A percentile compares a stretch with the other conserved stretches of the same genome.
These are phyloP conservation scores for Didymellaceae sp. DNA, from an alignment of 2,329 filamentous ascomycete species.

Conservation along the genomic window DNA sequence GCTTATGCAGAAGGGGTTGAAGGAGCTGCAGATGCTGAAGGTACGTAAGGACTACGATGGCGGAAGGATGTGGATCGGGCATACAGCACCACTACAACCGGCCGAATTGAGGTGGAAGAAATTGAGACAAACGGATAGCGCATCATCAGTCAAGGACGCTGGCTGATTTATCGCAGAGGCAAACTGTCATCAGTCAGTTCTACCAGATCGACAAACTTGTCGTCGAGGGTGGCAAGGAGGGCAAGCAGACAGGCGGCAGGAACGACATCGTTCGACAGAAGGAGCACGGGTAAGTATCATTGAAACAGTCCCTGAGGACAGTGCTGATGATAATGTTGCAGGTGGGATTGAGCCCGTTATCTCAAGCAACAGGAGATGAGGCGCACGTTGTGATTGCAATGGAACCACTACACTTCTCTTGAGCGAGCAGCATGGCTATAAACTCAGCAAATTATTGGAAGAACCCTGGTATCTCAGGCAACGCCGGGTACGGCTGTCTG, in stretches of 20 bases:
- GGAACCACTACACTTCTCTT: constrained; percentile 2
- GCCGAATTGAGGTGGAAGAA: no score
- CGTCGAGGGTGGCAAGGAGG: constrained; percentile 84
- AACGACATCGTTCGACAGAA: constrained; percentile 77
- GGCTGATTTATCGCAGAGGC: constrained; percentile 71
- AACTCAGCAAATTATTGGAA: background rate
- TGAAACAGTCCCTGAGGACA: background rate
- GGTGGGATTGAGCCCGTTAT: constrained; percentile 31
- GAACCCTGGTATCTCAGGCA: background rate
- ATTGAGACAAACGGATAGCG: no score
- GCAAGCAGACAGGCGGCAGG: constrained; percentile 72
- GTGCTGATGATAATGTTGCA: constrained; percentile 20
- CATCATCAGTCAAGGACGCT: constrained; percentile 5
- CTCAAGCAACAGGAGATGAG: background rate
- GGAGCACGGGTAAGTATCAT: constrained; percentile 70
- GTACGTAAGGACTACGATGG: constrained; percentile 58
- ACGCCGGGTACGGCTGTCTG: background rate
- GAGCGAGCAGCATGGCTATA: background rate
- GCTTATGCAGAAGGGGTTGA: constrained; percentile 84
- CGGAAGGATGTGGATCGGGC: background rate
- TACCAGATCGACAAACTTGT: constrained; percentile 91
- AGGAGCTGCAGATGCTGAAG: constrained; percentile 89
- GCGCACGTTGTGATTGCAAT: constrained; percentile 3
- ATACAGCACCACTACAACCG: background rate
- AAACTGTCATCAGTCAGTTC: constrained; percentile 94